phyloP scores from a whole-genome alignment of 2,329 filamentous ascomycete genomes.

The Dothistroma septosporum region DNA sequence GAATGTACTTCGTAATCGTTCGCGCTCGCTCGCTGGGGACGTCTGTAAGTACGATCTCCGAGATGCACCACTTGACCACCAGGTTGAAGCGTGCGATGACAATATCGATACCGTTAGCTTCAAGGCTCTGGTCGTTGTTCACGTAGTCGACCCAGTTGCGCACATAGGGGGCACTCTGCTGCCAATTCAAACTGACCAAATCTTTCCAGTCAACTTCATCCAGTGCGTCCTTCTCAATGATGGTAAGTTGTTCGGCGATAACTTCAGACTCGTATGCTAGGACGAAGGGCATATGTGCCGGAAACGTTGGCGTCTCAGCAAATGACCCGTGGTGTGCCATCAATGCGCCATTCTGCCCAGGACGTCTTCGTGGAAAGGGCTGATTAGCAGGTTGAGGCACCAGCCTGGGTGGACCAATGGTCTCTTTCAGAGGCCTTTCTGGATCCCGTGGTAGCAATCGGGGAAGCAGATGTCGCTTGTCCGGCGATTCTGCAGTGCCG shows the following conservation, averaged over 20 bases:
- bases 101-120: conserved; percentile 65
- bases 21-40: conserved; percentile 67
- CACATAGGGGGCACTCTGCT: conserved; percentile 50
- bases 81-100: conserved; percentile 84
- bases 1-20: conserved; percentile 76
- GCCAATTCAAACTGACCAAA: conserved; percentile 78
- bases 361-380: conserved; percentile 18
- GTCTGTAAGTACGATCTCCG: conserved; percentile 71
- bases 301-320: conserved; percentile 9
- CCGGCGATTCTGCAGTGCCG: conserved; percentile 22
- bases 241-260: conserved; percentile 75
- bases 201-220: conserved; percentile 88
- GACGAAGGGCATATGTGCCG: conserved; percentile 69
- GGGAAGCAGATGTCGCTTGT: conserved; percentile 19
- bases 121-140: conserved; percentile 45
- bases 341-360: conserved; percentile 1
- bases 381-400: conserved; percentile 20
- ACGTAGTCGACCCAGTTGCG: conserved; percentile 74
- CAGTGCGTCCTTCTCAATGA: conserved; percentile 80
- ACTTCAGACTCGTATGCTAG: conserved; percentile 75
- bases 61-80: conserved; percentile 82
- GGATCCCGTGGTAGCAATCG: conserved; percentile 10
- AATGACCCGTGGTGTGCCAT: not conserved
- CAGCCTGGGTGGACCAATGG: conserved; percentile 22
- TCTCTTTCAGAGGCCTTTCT: conserved; percentile 19